These are phyloP conservation scores for Xylaria bambusicola DNA, from an alignment of 495 filamentous ascomycete genomes.

Conservation along the genomic window DNA sequence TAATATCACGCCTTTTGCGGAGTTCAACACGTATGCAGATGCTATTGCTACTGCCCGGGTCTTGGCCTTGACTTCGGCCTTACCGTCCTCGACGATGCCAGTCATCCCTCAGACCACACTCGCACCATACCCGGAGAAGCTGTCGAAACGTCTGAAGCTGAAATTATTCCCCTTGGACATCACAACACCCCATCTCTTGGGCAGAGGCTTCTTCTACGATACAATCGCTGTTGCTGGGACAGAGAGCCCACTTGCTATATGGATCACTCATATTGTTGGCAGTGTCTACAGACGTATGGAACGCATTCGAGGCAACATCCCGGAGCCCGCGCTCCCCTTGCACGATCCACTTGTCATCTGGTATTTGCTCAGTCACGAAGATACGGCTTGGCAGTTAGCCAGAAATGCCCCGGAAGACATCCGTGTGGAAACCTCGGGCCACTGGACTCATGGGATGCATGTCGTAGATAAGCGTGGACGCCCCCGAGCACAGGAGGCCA, in stretches of 20 bases:
- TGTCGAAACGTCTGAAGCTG: slow-evolving; percentile 69
- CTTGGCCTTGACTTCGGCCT: slow-evolving; percentile 83
- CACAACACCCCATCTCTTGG: slow-evolving; percentile 73
- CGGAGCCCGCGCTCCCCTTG: slow-evolving; percentile 63
- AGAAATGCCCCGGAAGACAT: slow-evolving; percentile 65
- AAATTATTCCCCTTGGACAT: slow-evolving; percentile 88
- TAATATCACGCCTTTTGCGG: slow-evolving; percentile 77
- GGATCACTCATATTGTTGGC: slow-evolving; percentile 70
- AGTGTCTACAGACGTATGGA: slow-evolving; percentile 77
- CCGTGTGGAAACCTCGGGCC: slow-evolving; percentile 80
- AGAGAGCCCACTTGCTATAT: slow-evolving; percentile 79
- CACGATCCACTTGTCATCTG: slow-evolving; percentile 90
- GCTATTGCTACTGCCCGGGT: slow-evolving; percentile 82
- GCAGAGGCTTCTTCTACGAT: slow-evolving; percentile 61
- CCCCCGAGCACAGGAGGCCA: background rate
- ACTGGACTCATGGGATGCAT: slow-evolving; percentile 94
- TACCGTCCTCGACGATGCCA: slow-evolving; percentile 69
- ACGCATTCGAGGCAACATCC: slow-evolving; percentile 56
- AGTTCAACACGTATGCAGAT: slow-evolving; percentile 87
- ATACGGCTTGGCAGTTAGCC: slow-evolving; percentile 50
- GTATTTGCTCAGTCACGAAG: slow-evolving; percentile 69
- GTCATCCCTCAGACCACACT: slow-evolving; percentile 52
- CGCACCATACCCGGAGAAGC: slow-evolving; percentile 65
- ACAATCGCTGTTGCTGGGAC: slow-evolving; percentile 42
- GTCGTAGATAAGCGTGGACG: slow-evolving; percentile 74